Evolutionary conservation across 73 alveolate genomes (phyloP), one percentile per base, ranked within the genome.

Genomic region (Diophrys appendiculata): DNA sequence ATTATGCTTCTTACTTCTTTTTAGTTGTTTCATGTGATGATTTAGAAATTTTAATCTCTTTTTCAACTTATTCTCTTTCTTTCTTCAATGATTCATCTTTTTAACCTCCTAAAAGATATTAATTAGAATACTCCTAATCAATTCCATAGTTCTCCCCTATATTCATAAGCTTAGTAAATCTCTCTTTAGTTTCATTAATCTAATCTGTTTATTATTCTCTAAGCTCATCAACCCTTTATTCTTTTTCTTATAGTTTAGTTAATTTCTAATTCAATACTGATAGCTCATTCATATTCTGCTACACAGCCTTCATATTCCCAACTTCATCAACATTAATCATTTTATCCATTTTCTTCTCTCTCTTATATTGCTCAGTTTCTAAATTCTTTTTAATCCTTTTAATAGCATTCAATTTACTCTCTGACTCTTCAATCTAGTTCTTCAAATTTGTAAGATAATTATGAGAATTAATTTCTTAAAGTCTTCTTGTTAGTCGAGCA

Each of bases 321-420:
- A 81, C 78, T 53, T 81, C 88, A 11, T 81, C 89, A 31, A 69
- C 28, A 3, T 60, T 81, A 30, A 81, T 81, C 53, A 81, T 81
- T 60, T 81, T 81, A 52, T 81, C 89, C 31, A 81, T 69, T 28
- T 73, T 52, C 78, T 54, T 72, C 56, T 81, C 89, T 72, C 83
- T 81, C 18, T 81, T 77, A 29, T 71, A 56, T 55, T 81, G 69
- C 69, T 81, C 83, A 22, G 26, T 53, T 43, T 71, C 52, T 25
- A 81, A 32, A 2, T 68, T 14, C 60, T 81, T 81, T 24, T 81
- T 26, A 14, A 69, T 81, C 72, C 56, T 81, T 31, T 18, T 8
- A 18, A 81, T 25, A 23, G 34, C 55, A 31, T 73, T 28, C 28
- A 60, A 8, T 52, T 79, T 72, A 23, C 60, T 24, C 11, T 81